phyloP scores from a whole-genome alignment of 2,329 filamentous ascomycete genomes.

The Trichoderma simmonsii region DNA sequence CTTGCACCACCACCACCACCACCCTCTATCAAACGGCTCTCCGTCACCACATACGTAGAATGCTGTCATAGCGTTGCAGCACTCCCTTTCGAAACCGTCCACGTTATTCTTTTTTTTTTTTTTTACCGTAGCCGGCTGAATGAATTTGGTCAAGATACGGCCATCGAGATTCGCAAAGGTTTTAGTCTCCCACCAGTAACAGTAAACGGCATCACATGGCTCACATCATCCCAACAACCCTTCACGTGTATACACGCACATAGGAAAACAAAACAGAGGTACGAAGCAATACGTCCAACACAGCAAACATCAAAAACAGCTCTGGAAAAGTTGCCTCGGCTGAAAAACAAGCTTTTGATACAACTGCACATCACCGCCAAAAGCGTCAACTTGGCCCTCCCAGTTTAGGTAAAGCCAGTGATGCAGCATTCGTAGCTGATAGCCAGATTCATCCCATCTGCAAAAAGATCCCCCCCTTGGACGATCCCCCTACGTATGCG shows the following conservation, averaged over 20 bases:
- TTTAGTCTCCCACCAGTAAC: neutral
- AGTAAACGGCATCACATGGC: neutral
- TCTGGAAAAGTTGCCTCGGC: neutral
- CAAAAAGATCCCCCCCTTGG: neutral
- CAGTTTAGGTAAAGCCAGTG: neutral
- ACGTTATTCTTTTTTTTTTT: neutral
- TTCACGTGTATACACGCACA: neutral
- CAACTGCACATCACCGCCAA: neutral
- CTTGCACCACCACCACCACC: neutral
- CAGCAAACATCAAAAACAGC: neutral
- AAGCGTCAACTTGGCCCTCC: neutral
- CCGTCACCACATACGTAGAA: neutral
- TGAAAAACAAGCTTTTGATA: neutral
- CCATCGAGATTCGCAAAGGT: neutral
- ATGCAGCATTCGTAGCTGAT: neutral
- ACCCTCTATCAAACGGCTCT: neutral
- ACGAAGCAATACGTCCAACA: neutral
- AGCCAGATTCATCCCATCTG: neutral
- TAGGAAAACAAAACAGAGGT: neutral
- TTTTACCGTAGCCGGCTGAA: neutral
- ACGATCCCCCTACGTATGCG: neutral
- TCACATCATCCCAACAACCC: neutral
- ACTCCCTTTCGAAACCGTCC: neutral
- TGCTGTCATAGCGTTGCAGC: neutral
- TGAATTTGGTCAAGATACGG: neutral